Conservation (phyloP, 106 monocot species). For the Chionographis japonica region DNA sequence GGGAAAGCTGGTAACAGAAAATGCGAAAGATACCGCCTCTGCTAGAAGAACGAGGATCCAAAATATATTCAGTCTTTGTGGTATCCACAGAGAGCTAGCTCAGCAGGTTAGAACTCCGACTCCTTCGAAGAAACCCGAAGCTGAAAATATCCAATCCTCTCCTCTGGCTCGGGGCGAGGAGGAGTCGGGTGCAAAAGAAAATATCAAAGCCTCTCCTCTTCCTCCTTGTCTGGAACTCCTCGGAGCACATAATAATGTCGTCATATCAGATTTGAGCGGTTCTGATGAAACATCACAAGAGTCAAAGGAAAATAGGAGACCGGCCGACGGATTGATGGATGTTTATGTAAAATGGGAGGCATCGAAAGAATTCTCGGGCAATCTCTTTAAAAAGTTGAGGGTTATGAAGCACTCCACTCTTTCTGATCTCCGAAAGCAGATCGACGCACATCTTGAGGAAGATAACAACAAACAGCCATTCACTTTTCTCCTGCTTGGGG, state of each 20-base stretch:
- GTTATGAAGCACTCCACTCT: constrained; percentile 45
- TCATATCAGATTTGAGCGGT: constrained; percentile 3
- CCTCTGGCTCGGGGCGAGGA: constrained; percentile 9
- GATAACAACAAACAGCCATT: constrained; percentile 45
- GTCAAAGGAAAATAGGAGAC: constrained; percentile 44
- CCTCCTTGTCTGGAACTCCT: constrained; percentile 23
- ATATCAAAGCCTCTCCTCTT: constrained; percentile 20
- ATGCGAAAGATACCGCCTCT: constrained; percentile 19
- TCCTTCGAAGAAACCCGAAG: constrained; percentile 32
- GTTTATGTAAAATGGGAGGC: constrained; percentile 91
- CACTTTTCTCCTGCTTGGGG: constrained; percentile 74
- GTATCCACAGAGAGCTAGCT: constrained; percentile 76
- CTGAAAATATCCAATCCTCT: constrained; percentile 12
- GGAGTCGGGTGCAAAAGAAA: constrained; percentile 4
- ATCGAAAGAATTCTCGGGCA: constrained; percentile 52
- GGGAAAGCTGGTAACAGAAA: constrained; percentile 6
- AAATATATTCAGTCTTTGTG: constrained; percentile 93
- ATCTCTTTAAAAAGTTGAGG: constrained; percentile 47
- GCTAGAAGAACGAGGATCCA: constrained; percentile 78
- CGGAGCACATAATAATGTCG: background rate
- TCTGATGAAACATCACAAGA: constrained; percentile 4
- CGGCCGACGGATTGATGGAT: constrained; percentile 35
- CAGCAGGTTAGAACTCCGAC: constrained; percentile 36
- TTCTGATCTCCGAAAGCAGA: constrained; percentile 52
- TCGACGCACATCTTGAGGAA: constrained; percentile 58